These are phyloP conservation scores for Penicillium alfredii DNA, from an alignment of 495 filamentous ascomycete genomes.

Conservation along the genomic window DNA sequence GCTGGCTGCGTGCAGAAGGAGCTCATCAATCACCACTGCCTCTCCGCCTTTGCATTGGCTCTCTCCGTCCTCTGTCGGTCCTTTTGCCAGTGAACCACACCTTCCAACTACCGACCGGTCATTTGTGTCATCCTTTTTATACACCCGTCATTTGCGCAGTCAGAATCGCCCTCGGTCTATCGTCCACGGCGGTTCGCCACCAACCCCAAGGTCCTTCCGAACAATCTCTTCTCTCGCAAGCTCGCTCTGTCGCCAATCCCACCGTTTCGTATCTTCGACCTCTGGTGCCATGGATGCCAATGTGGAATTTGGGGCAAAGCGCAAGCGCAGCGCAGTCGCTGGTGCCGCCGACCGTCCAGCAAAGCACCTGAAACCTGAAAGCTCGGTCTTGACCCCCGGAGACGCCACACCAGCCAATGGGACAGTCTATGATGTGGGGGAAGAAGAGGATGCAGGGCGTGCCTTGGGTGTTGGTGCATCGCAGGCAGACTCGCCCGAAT, in stretches of 20 bases:
- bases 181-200: background rate
- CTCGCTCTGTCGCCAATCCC: conserved; percentile 2
- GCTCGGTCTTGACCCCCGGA: conserved; percentile 34
- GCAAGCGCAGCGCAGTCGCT: conserved; percentile 53
- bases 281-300: conserved; percentile 45
- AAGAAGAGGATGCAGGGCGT: conserved; percentile 39
- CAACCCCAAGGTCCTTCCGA: background rate
- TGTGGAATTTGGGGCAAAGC: conserved; percentile 49
- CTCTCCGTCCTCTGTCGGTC: too few relatives aligned
- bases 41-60: too few relatives aligned
- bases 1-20: conserved; percentile 25
- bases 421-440: conserved; percentile 43
- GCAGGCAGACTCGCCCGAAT: conserved; percentile 82
- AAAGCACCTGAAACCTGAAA: conserved; percentile 50
- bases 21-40: conserved; percentile 23
- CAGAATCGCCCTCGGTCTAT: background rate
- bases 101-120: conserved; percentile 1
- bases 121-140: conserved; percentile 5
- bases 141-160: conserved; percentile 7
- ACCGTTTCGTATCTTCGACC: conserved; percentile 4
- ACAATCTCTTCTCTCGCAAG: background rate
- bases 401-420: conserved; percentile 45
- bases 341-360: conserved; percentile 46
- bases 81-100: too few relatives aligned
- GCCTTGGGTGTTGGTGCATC: conserved; percentile 41